Base-by-base conservation (phyloP, 768 basidiomycete genomes). In the Podaxis pistillaris region DNA sequence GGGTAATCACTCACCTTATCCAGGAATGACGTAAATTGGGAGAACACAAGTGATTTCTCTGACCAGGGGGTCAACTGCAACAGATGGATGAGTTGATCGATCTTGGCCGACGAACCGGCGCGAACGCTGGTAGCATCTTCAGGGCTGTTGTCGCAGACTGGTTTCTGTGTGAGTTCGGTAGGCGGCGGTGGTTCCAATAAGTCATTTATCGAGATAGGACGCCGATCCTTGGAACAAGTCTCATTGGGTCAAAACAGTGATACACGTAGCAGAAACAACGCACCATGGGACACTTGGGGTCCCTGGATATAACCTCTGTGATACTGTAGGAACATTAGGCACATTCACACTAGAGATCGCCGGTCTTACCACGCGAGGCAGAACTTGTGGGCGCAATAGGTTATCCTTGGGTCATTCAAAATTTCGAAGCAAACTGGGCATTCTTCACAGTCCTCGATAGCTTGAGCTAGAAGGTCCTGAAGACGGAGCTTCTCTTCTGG, bases 21-120 rank as follows among this genome's bases (percentile, higher is more conserved):
- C 58, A 94, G 72, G 75, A 93, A 94, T 2, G 86, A 83, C 3
- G 93, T 96, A 68, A 94, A 96, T 68, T 96, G 94, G 2, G 91
- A 93, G 70, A 96, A 96, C 1, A 96, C 92, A 2, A 96, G 76
- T 2, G 89, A 89, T 72, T 96, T 96, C 64, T 93, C 90, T 1
- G 79, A 82, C 3, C 67, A 63, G 0, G 90, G 90, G 4, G 86
- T 90, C 12, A 94, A 73, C 64, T 82, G 78, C 47, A 96, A 79
- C 47, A 94, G 81, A 57, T 90, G 83, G 22, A 93, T 71, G 15
- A 96, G 77, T 67, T 94, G 92, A 56, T 91, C 89, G 56, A 94
- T 90, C 74, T 96, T 96, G 11, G 91, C 91, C 22, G 94, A 94
- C 5, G 91, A 84, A 2, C 84, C 85, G 2, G 72, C 67, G 19